These are phyloP conservation scores for Mortierella sp. DNA, from an alignment of 371 early-diverging fungal species.

Conservation along the genomic window DNA sequence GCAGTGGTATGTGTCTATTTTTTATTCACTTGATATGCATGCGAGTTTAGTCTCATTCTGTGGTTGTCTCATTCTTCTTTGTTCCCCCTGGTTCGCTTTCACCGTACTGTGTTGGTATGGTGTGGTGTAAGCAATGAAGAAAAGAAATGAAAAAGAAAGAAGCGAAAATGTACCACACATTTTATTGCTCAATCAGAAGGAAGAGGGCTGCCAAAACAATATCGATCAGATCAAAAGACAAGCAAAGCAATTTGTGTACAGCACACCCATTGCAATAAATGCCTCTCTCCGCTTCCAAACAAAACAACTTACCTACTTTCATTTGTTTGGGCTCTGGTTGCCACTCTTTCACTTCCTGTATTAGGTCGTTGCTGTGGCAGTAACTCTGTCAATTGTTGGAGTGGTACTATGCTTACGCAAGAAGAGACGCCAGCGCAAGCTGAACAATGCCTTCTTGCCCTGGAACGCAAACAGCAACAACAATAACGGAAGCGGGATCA, in stretches of 20 bases:
- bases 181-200: no score
- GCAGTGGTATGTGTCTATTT: constrained; percentile 36
- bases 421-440: constrained; percentile 24
- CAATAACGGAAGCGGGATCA: not conserved
- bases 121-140: not conserved
- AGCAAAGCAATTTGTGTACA: no score
- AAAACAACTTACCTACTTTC: no score
- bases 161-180: no score
- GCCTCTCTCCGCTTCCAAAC: no score
- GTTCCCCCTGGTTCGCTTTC: no score
- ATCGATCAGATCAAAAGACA: no score
- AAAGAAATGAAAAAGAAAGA: not conserved
- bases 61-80: not conserved
- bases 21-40: not conserved
- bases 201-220: no score
- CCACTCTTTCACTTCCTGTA: not conserved
- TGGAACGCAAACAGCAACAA: constrained; percentile 13
- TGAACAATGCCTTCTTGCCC: constrained; percentile 31
- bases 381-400: constrained; percentile 29
- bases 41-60: not conserved
- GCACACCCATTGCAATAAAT: no score
- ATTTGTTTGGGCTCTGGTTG: no score
- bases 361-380: constrained; percentile 31
- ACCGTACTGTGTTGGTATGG: not conserved
- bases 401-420: constrained; percentile 28